Conservation (phyloP, 2,329 filamentous ascomycete species). For the Ilyonectria mors-panacis region DNA sequence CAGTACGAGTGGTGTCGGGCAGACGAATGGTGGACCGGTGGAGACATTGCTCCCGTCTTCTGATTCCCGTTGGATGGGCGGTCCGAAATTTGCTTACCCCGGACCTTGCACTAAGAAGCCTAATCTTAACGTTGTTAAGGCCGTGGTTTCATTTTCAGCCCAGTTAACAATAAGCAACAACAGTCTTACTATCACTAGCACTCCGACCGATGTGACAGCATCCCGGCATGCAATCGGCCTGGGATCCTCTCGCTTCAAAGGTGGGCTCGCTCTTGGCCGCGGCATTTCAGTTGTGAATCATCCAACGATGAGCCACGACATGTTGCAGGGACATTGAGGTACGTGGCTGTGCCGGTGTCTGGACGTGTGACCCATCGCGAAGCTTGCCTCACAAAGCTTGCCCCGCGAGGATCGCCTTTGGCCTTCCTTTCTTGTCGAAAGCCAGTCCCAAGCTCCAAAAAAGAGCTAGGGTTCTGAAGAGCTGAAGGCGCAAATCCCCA, state of each 20-base stretch:
- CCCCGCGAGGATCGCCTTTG: constrained; percentile 35
- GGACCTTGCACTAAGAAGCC: constrained; percentile 39
- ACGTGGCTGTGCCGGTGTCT: constrained; percentile 19
- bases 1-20: not conserved
- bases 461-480: constrained; percentile 37
- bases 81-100: constrained; percentile 29
- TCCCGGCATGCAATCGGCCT: not conserved
- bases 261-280: not conserved
- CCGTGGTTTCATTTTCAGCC: constrained; percentile 40
- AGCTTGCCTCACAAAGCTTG: constrained; percentile 5
- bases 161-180: constrained; percentile 20
- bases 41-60: constrained; percentile 10
- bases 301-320: constrained; percentile 2
- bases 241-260: not conserved
- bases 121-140: constrained; percentile 42
- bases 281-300: not conserved
- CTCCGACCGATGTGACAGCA: not conserved
- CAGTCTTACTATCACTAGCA: not conserved
- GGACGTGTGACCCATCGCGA: constrained; percentile 32
- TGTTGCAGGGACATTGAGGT: constrained; percentile 7
- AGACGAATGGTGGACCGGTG: constrained; percentile 28
- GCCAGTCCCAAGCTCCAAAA: constrained; percentile 27
- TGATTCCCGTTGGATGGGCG: constrained; percentile 28
- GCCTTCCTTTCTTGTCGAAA: constrained; percentile 33
- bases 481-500: constrained; percentile 39